Base-by-base conservation (phyloP, 164 flowering plant species). In the Buxus sempervirens region DNA sequence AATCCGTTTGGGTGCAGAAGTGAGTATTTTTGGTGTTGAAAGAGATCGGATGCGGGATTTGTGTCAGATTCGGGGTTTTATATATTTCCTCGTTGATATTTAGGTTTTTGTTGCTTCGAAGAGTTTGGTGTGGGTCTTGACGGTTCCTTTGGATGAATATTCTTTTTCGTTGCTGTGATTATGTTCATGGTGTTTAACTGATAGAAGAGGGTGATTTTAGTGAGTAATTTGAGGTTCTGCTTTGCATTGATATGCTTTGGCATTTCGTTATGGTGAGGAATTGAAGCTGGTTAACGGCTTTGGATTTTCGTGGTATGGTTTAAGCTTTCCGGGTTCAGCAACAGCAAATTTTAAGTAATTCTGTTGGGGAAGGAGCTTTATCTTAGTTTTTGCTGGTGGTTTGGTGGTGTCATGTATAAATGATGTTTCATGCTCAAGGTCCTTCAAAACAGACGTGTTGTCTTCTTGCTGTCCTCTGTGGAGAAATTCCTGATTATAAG, bases 361-460 rank as follows among this genome's bases (percentile, higher is more conserved):
- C 63, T 19, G 48, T 65, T 24, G 25, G 15, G 36, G 42, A 36
- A 61, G 65, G 63, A 15, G 22, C 2, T 28, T 9, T 53, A 56
- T 49, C 57, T 25, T 64, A 18, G 60, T 56, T 67, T n/a, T 28
- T 56, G 22, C 20, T 28, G 2, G 49, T 18, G 12, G 19, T 16
- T 61, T 13, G 64, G 12, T 58, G 23, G 32, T 73, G 70, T 65
- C 60, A 72, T 74, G 66, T 71, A 20, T 73, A 59, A 65, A 82
- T 56, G 72, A 88, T 88, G 94, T 82, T 78, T 75, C 78, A 81
- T 68, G 64, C 74, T 66, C 89, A 85, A 82, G 89, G 85, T 66
- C 55, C 83, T 81, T 66, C 81, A 27, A 88, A 81, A 60, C 76
- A 81, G 54, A 75, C 74, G 25, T 91, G 93, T 77, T 73, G 75